Conservation (phyloP, 495 filamentous ascomycete genomes). For the Aspergillus panamensis region DNA sequence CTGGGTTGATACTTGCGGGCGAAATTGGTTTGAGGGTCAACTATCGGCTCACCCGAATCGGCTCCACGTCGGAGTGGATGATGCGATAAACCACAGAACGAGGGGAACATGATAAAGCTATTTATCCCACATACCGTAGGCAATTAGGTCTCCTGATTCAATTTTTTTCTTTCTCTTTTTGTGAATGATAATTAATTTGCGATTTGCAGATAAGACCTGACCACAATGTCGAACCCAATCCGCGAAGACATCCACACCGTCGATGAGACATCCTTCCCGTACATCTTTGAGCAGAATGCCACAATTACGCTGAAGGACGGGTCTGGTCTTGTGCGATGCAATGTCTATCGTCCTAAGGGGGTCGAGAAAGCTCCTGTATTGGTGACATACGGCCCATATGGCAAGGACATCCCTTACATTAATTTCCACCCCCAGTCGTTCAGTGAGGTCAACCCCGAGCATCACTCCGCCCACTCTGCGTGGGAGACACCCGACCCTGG, state of each 20-base stretch:
- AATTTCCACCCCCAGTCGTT: slow-evolving; percentile 43
- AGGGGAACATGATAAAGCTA: slow-evolving; percentile 9
- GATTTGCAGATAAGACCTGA: not conserved
- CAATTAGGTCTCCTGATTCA: not conserved
- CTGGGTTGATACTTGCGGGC: not conserved
- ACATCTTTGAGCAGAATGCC: slow-evolving; percentile 41
- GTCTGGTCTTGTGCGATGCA: slow-evolving; percentile 38
- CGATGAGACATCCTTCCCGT: slow-evolving; percentile 32
- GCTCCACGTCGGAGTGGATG: slow-evolving; percentile 29
- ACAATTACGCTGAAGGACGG: slow-evolving; percentile 31
- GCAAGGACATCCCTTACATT: slow-evolving; percentile 50
- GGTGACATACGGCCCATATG: slow-evolving; percentile 55
- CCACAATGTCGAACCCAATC: slow-evolving; percentile 38
- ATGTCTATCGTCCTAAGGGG: slow-evolving; percentile 40
- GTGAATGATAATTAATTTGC: not conserved
- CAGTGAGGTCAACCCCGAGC: slow-evolving; percentile 49
- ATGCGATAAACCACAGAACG: not conserved
- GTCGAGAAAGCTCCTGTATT: slow-evolving; percentile 32
- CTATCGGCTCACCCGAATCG: slow-evolving; percentile 25
- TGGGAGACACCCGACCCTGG: slow-evolving; percentile 64
- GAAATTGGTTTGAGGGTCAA: slow-evolving; percentile 4
- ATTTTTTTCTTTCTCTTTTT: not conserved
- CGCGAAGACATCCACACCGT: slow-evolving; percentile 37
- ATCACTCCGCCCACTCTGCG: slow-evolving; percentile 49
- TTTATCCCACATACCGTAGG: slow-evolving; percentile 12